Evolutionary conservation across 2,329 filamentous ascomycete species (phyloP).

Genomic region (Magnaporthiopsis incrustans): DNA sequence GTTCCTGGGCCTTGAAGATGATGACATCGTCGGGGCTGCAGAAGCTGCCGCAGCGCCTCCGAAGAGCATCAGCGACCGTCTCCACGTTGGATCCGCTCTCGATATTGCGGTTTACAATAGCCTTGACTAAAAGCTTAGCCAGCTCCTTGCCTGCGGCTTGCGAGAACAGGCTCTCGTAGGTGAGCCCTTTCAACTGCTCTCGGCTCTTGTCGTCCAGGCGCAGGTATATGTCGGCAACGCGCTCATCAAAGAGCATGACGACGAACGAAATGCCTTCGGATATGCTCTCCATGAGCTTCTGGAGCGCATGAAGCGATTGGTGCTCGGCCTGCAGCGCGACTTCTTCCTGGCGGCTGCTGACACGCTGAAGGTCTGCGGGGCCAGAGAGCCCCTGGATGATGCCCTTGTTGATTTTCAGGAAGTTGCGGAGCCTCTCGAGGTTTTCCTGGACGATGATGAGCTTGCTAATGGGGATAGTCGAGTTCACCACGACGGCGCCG

Average conservation of each 20-base stretch:
- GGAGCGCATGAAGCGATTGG: conserved; percentile 78
- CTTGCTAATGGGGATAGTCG: conserved; percentile 60
- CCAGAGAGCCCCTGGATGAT: conserved; percentile 94
- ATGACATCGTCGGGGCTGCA: conserved; percentile 96
- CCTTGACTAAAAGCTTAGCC: conserved; percentile 90
- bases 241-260: conserved; percentile 88
- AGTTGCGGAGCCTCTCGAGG: conserved; percentile 68
- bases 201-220: conserved; percentile 64
- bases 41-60: conserved; percentile 90
- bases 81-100: conserved; percentile 95
- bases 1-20: conserved; percentile 97
- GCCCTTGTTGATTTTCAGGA: conserved; percentile 77
- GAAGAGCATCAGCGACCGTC: conserved; percentile 89
- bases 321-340: conserved; percentile 90
- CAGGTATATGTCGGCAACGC: conserved; percentile 77
- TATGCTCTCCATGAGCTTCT: conserved; percentile 80
- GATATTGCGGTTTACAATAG: conserved; percentile 96
- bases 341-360: conserved; percentile 79
- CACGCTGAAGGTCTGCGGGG: conserved; percentile 72
- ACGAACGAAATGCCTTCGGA: conserved; percentile 97
- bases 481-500: conserved; percentile 54
- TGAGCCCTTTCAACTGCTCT: conserved; percentile 65
- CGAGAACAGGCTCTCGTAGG: conserved; percentile 83
- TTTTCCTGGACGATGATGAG: conserved; percentile 72
- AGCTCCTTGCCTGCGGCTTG: conserved; percentile 73